Evolutionary conservation across 2,329 filamentous ascomycete species (phyloP), one percentile per base, ranked within the genome.

Genomic region (Chaetothyriales sp.): DNA sequence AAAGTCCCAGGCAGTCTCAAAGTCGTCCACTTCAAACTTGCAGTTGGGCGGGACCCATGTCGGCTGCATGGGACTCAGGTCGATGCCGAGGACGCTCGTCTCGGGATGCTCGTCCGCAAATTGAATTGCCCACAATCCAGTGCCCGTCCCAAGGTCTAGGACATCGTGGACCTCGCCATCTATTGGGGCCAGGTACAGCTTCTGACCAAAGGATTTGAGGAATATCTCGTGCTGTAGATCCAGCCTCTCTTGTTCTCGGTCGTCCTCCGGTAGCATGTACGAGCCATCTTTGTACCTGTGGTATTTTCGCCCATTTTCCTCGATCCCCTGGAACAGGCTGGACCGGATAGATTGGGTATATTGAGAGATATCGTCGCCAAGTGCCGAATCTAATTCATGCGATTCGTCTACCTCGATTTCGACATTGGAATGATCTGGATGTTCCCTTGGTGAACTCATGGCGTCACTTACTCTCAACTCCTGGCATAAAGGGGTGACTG

Each of bases 151-250:
- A 19, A 58, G 8, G 28, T 58, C 56, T 10, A 58, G 48, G 28
- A 54, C 50, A 10, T 29, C 25, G 43, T 50, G 51, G 44, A 46
- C 4, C 2, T 22, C 44, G 18, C 18, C 2, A 5, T 43, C 47
- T 9, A 50, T 28, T 8, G 48, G 48, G 20, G 45, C 40, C 29
- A 33, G 47, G 46, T 49, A 47, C 13, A 56, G 46, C 51, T 55
- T 53, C 33, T 55, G 51, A n/a, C 59, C 57, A 28, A 66, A 50
- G 2, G 52, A 51, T 28, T 57, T 47, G 15, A 54, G 57, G 49
- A 64, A 65, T 13, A 67, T 62, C 33, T 69, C 62, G 47, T 72
- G 68, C 2, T 66, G 52, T 58, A 70, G 68, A 46, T 71, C 68
- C 1, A 72, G 61, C 0, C 68, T 65, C 43, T 69, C 64, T 46